Base-by-base conservation (phyloP, 371 early-diverging fungal species). In the Mucor mucedo region DNA sequence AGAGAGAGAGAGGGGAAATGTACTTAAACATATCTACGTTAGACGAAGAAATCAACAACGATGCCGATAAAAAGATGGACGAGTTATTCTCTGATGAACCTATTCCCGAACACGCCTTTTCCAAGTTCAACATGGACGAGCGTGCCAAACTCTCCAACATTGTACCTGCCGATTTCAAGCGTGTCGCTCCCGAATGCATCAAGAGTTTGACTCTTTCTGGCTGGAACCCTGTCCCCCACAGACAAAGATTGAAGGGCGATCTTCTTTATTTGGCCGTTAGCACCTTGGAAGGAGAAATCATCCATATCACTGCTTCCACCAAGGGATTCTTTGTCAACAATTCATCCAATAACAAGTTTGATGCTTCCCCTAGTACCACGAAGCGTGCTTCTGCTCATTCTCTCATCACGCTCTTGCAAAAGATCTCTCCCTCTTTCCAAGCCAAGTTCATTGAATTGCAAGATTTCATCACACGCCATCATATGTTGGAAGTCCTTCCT, bases 141-240 rank as follows among this genome's bases (percentile, higher is more conserved):
- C 67, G 62, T 14, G 69, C 77, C 13, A 72, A 84, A 32, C 82
- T 92, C 8, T 76, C 83, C 32, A 82, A 82, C 10, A 84, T 89
- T 45, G 78, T 85, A 4, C 87, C 89, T 30, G 70, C 68, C 30
- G 70, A 73, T 9, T 84, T 91, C 47, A 73, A 83, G 54, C 71
- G 84, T 42, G 60, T 72, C 13, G 80, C 83, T 11, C 87, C 90
- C 11, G 83, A 85, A 68, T 93, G 93, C 52, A 68, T 97, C 64
- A 89, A 89, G 66, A 84, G 85, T 63, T 68, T 97, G 53, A 62
- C 86, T 11, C 72, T 94, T 33, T 96, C 96, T 55, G 88, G 91
- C 16, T 96, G 96, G 96, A 96, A 95, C 72, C 95, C 96, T 29
- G 93, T 94, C 4, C 92, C 95, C 11, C 89, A 87, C 52, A 69